Evolutionary conservation across 2,329 filamentous ascomycete species (phyloP).

Genomic region (Parastagonospora nodorum): DNA sequence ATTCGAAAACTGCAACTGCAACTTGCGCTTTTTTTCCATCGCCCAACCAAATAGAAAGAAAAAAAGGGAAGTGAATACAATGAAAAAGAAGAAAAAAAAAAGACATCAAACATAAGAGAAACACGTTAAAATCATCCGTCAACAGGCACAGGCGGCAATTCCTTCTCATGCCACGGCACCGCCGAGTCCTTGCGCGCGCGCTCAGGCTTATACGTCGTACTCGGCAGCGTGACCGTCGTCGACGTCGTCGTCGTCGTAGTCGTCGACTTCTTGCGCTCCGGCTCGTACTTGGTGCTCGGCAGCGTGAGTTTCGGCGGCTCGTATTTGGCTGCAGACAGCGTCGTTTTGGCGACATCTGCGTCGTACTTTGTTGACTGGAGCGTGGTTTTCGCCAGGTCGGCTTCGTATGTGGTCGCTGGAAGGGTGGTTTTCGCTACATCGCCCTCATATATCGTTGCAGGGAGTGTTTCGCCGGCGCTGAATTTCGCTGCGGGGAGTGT

Average conservation of each 20-base stretch:
- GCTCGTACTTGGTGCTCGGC: slow-evolving; percentile 20
- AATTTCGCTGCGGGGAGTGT: background rate
- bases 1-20: too few relatives aligned
- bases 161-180: slow-evolving; percentile 13
- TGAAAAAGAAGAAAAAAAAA: background rate
- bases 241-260: background rate
- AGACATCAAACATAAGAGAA: background rate
- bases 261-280: background rate
- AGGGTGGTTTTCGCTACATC: too few relatives aligned
- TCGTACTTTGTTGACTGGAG: background rate
- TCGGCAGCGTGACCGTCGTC: slow-evolving; percentile 9
- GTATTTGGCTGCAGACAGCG: slow-evolving; percentile 14
- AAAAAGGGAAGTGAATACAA: background rate
- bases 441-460: too few relatives aligned
- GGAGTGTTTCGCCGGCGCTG: slow-evolving; percentile 3
- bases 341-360: background rate
- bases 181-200: slow-evolving; percentile 27
- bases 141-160: slow-evolving; percentile 17
- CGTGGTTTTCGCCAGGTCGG: background rate
- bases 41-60: background rate
- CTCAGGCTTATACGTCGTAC: slow-evolving; percentile 10
- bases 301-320: slow-evolving; percentile 5
- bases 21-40: background rate
- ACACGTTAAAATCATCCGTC: background rate
- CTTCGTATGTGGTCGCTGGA: too few relatives aligned